Conservation (phyloP, 495 filamentous ascomycete species). For the Podospora comata region DNA sequence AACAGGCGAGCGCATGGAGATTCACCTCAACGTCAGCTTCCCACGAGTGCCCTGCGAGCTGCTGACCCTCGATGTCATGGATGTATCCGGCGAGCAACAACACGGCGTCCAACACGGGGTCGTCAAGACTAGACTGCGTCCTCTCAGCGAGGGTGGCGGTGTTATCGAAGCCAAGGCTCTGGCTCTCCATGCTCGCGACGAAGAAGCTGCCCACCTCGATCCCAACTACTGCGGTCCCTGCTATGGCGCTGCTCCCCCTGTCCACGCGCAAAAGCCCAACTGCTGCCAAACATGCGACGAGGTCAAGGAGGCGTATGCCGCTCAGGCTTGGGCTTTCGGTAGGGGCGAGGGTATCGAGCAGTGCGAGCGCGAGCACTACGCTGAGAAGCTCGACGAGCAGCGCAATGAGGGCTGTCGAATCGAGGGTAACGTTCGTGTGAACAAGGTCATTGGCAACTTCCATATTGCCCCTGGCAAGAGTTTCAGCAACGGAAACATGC, state of each 20-base stretch:
- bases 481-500: slow-evolving; percentile 92
- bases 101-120: slow-evolving; percentile 89
- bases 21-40: slow-evolving; percentile 96
- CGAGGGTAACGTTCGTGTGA: slow-evolving; percentile 87
- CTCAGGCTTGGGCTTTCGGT: slow-evolving; percentile 87
- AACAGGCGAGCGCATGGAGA: slow-evolving; percentile 93
- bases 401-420: slow-evolving; percentile 91
- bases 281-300: slow-evolving; percentile 98
- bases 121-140: slow-evolving; percentile 76
- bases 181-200: slow-evolving; percentile 60
- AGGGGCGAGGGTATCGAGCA: slow-evolving; percentile 90
- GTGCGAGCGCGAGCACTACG: slow-evolving; percentile 91
- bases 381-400: slow-evolving; percentile 79
- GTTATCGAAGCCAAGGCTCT: slow-evolving; percentile 72
- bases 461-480: slow-evolving; percentile 93
- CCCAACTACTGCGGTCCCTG: slow-evolving; percentile 92
- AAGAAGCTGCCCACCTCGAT: slow-evolving; percentile 75
- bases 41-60: slow-evolving; percentile 92
- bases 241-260: slow-evolving; percentile 75
- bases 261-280: slow-evolving; percentile 65
- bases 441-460: slow-evolving; percentile 99
- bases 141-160: slow-evolving; percentile 68
- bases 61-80: slow-evolving; percentile 96
- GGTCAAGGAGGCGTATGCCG: slow-evolving; percentile 88
- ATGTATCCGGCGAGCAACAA: slow-evolving; percentile 95